Evolutionary conservation across 164 flowering plant genomes (phyloP), one percentile per base, ranked within the genome.

Genomic region (Chimonanthus salicifolius): DNA sequence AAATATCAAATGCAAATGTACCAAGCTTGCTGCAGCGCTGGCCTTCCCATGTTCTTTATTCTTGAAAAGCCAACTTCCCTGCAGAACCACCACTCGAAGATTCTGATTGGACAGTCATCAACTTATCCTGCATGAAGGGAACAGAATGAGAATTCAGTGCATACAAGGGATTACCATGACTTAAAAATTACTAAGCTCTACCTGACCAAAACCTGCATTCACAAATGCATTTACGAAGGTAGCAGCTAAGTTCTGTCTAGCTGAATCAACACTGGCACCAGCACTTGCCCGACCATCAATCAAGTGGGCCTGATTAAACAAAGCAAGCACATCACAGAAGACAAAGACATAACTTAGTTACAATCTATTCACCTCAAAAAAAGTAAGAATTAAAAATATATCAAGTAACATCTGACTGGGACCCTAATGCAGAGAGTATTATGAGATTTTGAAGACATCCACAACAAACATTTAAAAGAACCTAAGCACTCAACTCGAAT

Each of bases 11-110:
- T 63, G 50, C 16, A 68, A 50, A 71, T 83, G 78, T 83, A 96
- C 99, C 89, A 94, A 81, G 86, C 99, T 96, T 45, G 98, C 99
- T n/a, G 97, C 98, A 79, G 99, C 99, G 85, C 99, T 96, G 73
- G 91, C 81, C 78, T 92, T 96, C 78, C 99, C 99, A 76, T 96
- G 98, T 72, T 96, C 99, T 81, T 94, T 96, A 78, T 96, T 94
- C 80, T 96, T 96, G 77, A 90, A 96, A 71, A 96, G 94, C 99
- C 99, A 96, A 75, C 84, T 88, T 80, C 92, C 92, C 91, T 6
- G 95, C 80, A 65, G 94, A 74, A 71, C 90, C 86, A 78, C 92
- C 88, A 78, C 90, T 85, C 4, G 97, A 85, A 50, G 89, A 10
- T 69, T 94, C 98, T 50, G 96, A 81, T 74, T 90, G 81, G 15